Base-by-base conservation (phyloP, 2,329 filamentous ascomycete species). In the Aspergillus cejpii region DNA sequence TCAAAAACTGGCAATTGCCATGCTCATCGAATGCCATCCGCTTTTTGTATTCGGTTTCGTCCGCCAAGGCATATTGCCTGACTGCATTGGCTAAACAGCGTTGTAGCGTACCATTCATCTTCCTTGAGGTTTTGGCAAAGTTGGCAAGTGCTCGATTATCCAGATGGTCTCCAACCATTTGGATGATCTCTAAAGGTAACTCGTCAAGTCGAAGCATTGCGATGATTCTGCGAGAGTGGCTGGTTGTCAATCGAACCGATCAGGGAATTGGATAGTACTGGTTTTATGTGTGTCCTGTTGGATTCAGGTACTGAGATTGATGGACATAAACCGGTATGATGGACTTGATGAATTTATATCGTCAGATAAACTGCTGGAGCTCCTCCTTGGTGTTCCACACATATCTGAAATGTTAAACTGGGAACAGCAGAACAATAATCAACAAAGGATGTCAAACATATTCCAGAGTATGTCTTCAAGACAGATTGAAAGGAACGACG, bases 21-120 rank as follows among this genome's bases (percentile, higher is more conserved):
- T 39, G 26, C 10, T 41, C 37, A 8, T 40, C 28, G 6, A 39
- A 42, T n/a, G 7, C 11, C 14, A 38, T 39, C 5, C 39, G 39
- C n/a, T 41, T 6, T 17, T 43, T 38, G 21, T 49, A 47, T 3
- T 27, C 31, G 10, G 24, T 15, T 11, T 28, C 43, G 2, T 36
- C 27, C 5, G 47, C 20, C 14, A 51, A 23, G 10, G 43, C 46
- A 12, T 34, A 12, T 17, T 34, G 14, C 31, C 11, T 34, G 14
- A 15, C 31, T n/a, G 14, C 31, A 17, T 17, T 19, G 31, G 31
- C 15, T 2, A 31, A 15, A 17, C 5, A 15, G 6, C 31, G 14
- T 34, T 34, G 14, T 15, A 34, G 17, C 17, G 10, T 34, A 34
- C 15, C 31, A 10, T 34, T 34, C 7, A 34, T 3, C 2, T 10